Evolutionary conservation across 441 rosid genomes (phyloP).

Genomic region (Brassica hybrid): DNA sequence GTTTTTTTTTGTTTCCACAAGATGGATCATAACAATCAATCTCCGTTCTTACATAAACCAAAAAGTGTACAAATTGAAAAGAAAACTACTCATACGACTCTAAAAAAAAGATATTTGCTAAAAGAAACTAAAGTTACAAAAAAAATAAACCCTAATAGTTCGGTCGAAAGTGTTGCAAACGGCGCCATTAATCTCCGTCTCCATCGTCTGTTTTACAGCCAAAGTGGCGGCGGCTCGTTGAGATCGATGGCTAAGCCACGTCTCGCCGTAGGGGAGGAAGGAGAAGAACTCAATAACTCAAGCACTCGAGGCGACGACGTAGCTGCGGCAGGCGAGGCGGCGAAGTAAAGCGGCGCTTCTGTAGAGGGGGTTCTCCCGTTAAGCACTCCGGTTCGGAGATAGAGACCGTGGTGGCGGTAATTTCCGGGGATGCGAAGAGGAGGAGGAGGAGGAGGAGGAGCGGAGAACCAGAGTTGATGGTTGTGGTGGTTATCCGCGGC

Average conservation of each 20-base stretch:
- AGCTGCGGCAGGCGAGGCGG: slow-evolving; percentile 26
- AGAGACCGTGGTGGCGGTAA: slow-evolving; percentile 46
- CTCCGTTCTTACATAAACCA: slow-evolving; percentile 23
- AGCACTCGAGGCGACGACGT: slow-evolving; percentile 15
- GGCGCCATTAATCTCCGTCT: too few relatives aligned
- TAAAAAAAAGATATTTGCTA: slow-evolving; percentile 21
- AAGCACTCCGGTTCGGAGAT: slow-evolving; percentile 69
- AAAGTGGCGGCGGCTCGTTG: slow-evolving; percentile 94
- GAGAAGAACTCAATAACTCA: slow-evolving; percentile 35
- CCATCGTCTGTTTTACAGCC: slow-evolving; percentile 63
- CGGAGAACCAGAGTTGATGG: slow-evolving; percentile 30
- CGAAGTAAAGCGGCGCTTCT: slow-evolving; percentile 31
- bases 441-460: too few relatives aligned
- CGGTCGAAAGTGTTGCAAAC: slow-evolving; percentile 15
- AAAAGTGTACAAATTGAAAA: background rate
- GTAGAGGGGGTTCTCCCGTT: slow-evolving; percentile 42
- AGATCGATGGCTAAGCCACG: slow-evolving; percentile 90
- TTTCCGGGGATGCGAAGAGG: slow-evolving; percentile 38
- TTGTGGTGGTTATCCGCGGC: slow-evolving; percentile 43
- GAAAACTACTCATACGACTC: slow-evolving; percentile 22
- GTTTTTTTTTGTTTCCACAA: slow-evolving; percentile 5
- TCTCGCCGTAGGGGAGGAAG: slow-evolving; percentile 57
- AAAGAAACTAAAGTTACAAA: slow-evolving; percentile 1
- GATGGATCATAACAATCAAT: slow-evolving; percentile 25
- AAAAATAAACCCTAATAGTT: slow-evolving; percentile 16